Percentiles rank a stretch among this genome's conserved stretches.
Evolutionary conservation across 2,329 filamentous ascomycete species (phyloP).

Genomic region (Xylaria sp.): DNA sequence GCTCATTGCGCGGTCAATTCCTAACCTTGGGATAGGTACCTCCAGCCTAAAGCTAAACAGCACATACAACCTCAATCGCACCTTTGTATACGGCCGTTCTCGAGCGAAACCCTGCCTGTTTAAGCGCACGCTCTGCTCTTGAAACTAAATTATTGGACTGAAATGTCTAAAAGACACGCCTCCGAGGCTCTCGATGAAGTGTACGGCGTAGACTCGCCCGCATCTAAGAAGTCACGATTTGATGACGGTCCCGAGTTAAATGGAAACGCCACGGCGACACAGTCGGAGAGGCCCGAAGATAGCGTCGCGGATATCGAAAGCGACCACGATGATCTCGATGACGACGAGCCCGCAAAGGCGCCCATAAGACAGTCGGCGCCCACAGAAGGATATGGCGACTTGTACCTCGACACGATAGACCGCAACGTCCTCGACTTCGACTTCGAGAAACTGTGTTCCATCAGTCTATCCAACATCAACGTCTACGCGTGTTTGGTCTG

Average conservation of each 20-base stretch:
- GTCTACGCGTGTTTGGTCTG: conserved; percentile 98
- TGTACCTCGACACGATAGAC: conserved; percentile 97
- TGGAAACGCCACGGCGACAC: conserved; percentile 48
- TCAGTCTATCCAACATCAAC: conserved; percentile 97
- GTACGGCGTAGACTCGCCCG: conserved; percentile 65
- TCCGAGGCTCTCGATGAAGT: conserved; percentile 70
- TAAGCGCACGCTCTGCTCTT: neutral
- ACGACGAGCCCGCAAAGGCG: conserved; percentile 53
- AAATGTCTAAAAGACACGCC: conserved; percentile 67
- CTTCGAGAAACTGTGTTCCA: conserved; percentile 97
- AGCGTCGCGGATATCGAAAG: conserved; percentile 51
- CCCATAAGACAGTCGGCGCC: conserved; percentile 79
- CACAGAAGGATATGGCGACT: conserved; percentile 88
- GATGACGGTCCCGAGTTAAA: conserved; percentile 57
- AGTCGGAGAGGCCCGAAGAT: conserved; percentile 45
- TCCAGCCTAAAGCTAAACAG: neutral
- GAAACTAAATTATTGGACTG: neutral
- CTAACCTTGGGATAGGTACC: neutral
- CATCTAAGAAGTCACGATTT: conserved; percentile 67
- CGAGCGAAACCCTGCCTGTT: neutral
- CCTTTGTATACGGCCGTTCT: neutral
- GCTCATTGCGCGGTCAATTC: neutral
- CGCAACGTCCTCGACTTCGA: conserved; percentile 95
- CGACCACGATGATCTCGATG: conserved; percentile 55
- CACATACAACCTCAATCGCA: neutral